Evolutionary conservation across 2,329 filamentous ascomycete genomes (phyloP).

Genomic region (Phaeoacremonium minimum): DNA sequence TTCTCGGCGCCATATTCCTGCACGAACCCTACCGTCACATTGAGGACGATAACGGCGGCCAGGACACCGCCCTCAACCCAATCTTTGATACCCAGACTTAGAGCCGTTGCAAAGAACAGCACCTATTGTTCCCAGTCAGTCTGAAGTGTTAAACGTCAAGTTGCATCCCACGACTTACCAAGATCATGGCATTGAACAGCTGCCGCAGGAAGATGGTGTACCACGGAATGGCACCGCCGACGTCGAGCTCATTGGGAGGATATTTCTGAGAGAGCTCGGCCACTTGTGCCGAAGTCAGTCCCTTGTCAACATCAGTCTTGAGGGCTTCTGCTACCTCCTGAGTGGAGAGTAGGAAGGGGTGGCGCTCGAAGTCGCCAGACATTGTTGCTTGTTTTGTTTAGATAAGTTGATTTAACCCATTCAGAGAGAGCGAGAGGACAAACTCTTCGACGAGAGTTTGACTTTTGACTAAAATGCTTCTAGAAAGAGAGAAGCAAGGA

Average conservation of each 20-base stretch:
- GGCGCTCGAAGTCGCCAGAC: slow-evolving; percentile 44
- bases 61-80: slow-evolving; percentile 27
- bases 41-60: slow-evolving; percentile 44
- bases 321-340: slow-evolving; percentile 60
- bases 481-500: no score
- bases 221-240: slow-evolving; percentile 63
- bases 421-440: no score
- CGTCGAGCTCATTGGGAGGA: slow-evolving; percentile 67
- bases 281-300: slow-evolving; percentile 59
- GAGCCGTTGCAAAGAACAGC: slow-evolving; percentile 71
- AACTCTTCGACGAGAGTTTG: no score
- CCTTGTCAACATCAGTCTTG: slow-evolving; percentile 61
- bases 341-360: slow-evolving; percentile 58
- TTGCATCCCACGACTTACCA: slow-evolving; percentile 52
- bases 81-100: slow-evolving; percentile 60
- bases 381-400: slow-evolving; percentile 21
- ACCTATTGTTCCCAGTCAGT: slow-evolving; percentile 51
- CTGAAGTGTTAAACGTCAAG: neutral
- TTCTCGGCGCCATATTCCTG: slow-evolving; percentile 63
- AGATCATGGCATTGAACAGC: slow-evolving; percentile 73
- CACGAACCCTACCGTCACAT: slow-evolving; percentile 64
- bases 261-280: slow-evolving; percentile 53
- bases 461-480: no score
- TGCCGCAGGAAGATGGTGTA: slow-evolving; percentile 70
- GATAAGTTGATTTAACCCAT: neutral